Base-by-base conservation (phyloP, 495 filamentous ascomycete species). In the Talaromyces trachyspermus region DNA sequence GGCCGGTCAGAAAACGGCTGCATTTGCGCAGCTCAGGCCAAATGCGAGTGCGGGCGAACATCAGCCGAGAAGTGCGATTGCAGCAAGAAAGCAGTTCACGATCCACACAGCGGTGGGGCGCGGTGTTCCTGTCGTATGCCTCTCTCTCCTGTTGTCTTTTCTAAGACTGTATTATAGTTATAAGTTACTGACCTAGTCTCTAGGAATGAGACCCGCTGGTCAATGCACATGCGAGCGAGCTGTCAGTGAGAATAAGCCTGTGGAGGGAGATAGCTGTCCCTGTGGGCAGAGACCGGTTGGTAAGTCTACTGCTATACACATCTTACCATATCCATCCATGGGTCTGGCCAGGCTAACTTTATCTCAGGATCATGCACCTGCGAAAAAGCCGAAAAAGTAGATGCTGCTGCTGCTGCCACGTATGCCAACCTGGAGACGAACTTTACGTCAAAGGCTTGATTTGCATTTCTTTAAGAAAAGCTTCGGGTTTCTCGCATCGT, bases 1-100 rank as follows among this genome's bases (percentile, higher is more conserved):
- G 77, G 77, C 59, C 75, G 70, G 55, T 60, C 72, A 54, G 64
- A 70, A 45, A 66, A 62, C 46, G 70, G 65, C 40, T 84, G 80
- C 55, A 70, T 77, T 60, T 85, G 81, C 51, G 80, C 80, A 18
- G 67, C 74, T 18, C 73, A 84, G 55, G 80, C 80, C 49, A 75
- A 65, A 53, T 96, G 90, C 78, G 91, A 88, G 12, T 97, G 91
- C 60, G 91, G 91, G 54, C 77, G 90, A 70, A 77, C 90, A 57
- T 78, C 78, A 6, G 91, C 91, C 35, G 78, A 95, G 47, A 74
- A 87, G 60, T 97, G 91, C 75, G 81, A 70, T 46, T 97, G 91
- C 72, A 81, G 80, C 61, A 88, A 85, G 62, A 79, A 89, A 6
- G 52, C 74, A 2, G 63, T 74, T 3, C 91, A 97, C 76, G 95